These are phyloP conservation scores for Ophiostoma perfectum DNA, from an alignment of 2,329 filamentous ascomycete species.

Conservation along the genomic window DNA sequence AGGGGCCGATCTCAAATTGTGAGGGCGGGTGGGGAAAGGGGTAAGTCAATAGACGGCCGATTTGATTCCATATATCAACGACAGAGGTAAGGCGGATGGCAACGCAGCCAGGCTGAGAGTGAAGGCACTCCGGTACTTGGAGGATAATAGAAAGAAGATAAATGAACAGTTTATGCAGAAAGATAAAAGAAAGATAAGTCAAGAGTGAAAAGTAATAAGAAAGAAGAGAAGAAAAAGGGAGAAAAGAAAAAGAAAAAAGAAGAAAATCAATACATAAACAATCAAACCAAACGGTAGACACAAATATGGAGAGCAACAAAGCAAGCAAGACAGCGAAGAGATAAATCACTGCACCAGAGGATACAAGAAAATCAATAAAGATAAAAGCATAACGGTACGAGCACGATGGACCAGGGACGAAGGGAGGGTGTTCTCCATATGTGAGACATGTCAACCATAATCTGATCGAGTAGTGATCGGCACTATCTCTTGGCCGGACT, in stretches of 20 bases:
- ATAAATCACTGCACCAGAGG: no score
- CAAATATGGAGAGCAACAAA: conserved; percentile 4
- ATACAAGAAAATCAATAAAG: no score
- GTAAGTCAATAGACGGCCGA: neutral
- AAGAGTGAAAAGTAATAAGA: neutral
- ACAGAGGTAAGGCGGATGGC: no score
- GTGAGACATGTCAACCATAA: neutral
- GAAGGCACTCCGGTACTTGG: neutral
- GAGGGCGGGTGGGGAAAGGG: conserved; percentile 6
- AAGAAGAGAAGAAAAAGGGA: neutral
- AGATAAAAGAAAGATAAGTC: neutral
- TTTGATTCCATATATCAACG: no score
- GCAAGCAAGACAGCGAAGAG: neutral
- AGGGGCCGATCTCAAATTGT: conserved; percentile 6
- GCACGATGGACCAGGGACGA: neutral
- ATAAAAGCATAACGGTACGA: no score
- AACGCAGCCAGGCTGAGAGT: neutral
- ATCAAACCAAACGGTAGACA: neutral
- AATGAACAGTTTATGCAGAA: neutral
- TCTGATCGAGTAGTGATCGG: neutral
- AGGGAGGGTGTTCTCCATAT: neutral
- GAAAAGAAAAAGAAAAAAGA: neutral
- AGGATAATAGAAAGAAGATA: neutral
- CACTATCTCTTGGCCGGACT: neutral
- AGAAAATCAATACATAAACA: neutral